Evolutionary conservation across 257 asterid genomes (phyloP).

Genomic region (Solanum corneliomulleri): DNA sequence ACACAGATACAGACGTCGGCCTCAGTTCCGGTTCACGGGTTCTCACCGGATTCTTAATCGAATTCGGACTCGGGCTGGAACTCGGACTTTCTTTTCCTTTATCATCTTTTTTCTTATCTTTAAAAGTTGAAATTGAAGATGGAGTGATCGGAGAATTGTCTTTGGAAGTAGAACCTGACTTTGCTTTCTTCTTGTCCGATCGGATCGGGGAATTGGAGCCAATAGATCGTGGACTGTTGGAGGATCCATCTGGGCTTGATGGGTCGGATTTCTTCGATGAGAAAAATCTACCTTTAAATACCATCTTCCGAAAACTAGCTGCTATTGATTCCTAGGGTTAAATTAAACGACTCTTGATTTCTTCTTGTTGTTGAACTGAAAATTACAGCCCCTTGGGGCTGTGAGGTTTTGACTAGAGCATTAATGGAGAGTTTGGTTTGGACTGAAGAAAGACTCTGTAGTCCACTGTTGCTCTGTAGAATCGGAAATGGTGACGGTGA

Average conservation of each 20-base stretch:
- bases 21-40: constrained; percentile 11
- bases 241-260: constrained; percentile 93
- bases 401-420: neutral
- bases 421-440: neutral
- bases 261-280: constrained; percentile 86
- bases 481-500: neutral
- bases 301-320: constrained; percentile 32
- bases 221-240: constrained; percentile 73
- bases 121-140: neutral
- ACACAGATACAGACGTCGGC: constrained; percentile 29
- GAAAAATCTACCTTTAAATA: constrained; percentile 82
- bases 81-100: constrained; percentile 33
- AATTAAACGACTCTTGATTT: neutral
- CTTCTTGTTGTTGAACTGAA: neutral
- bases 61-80: neutral
- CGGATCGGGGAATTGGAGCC: constrained; percentile 95
- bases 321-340: neutral
- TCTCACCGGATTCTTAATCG: neutral
- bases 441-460: neutral
- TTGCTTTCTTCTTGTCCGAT: constrained; percentile 73
- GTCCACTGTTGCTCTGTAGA: neutral
- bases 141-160: constrained; percentile 49
- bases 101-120: constrained; percentile 27
- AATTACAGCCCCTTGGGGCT: constrained; percentile 14
- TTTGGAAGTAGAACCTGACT: constrained; percentile 40